Base-by-base conservation (phyloP, 768 basidiomycete genomes). In the Sarcodon sp. region DNA sequence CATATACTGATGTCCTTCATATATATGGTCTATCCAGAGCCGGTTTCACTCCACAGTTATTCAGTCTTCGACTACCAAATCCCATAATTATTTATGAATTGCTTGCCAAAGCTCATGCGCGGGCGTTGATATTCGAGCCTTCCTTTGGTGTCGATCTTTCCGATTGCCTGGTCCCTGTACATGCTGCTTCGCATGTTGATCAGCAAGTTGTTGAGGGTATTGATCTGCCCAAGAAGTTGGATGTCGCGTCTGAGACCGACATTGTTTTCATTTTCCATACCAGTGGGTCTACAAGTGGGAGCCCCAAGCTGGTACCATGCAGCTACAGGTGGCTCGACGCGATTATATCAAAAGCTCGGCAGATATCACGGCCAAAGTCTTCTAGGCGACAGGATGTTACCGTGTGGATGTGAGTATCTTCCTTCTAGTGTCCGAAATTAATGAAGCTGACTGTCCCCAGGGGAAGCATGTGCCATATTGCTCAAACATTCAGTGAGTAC, bases 391-490 rank as follows among this genome's bases (percentile, higher is more conserved):
- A 77, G 59, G 86, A 87, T 55, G 79, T 87, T 52, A 75, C 76
- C 15, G 71, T 75, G 6, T 83, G 76, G 76, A 81, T 87, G 84
- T 84, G 54, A 66, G 80, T 71, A 49, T 45, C 51, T 43, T 45
- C 58, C 51, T 52, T 47, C 51, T 45, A 43, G 47, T 52, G 8
- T 51, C 41, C 37, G 38, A 44, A 34, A 37, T 55, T 50, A 47
- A 35, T 47, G 54, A 32, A 38, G 54, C 67, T 57, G 53, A 50
- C 53, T 44, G 51, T 60, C 50, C 55, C 47, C 66, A 86, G 83
- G 70, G 84, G 86, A 49, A 83, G 80, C 68, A 83, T 87, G 82
- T 86, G 80, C 59, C 86, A 87, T 63, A 87, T 87, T 51, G 86
- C 65, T 31, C 83, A 87, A 62, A 76, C 72, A 37, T 84, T 79